Evolutionary conservation across 768 basidiomycete genomes (phyloP).

Genomic region (Tulasnella sp.): DNA sequence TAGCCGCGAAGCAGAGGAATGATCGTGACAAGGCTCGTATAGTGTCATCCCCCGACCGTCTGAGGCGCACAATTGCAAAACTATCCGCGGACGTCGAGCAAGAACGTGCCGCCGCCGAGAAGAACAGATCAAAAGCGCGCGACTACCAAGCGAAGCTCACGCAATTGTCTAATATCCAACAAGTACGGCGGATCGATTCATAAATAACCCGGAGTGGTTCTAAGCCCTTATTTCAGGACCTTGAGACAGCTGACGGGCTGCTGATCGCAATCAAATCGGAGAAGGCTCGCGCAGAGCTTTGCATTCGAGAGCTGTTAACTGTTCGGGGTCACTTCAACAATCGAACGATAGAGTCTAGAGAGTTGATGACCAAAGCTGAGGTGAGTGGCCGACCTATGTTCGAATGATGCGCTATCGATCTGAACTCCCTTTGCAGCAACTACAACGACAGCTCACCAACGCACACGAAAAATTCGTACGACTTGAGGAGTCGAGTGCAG

Average conservation of each 20-base stretch:
- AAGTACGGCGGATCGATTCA: slow-evolving; percentile 32
- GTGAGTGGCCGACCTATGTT: slow-evolving; percentile 28
- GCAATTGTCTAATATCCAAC: slow-evolving; percentile 61
- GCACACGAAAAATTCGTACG: slow-evolving; percentile 75
- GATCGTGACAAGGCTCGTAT: slow-evolving; percentile 58
- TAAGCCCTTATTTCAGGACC: slow-evolving; percentile 40
- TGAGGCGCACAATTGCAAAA: slow-evolving; percentile 67
- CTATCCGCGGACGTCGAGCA: slow-evolving; percentile 58
- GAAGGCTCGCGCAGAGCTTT: slow-evolving; percentile 44
- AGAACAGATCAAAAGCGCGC: slow-evolving; percentile 61
- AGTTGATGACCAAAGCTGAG: slow-evolving; percentile 56
- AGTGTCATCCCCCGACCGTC: slow-evolving; percentile 84
- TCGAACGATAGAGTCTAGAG: slow-evolving; percentile 63
- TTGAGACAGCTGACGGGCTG: slow-evolving; percentile 60
- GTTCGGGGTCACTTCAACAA: slow-evolving; percentile 57
- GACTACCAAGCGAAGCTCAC: slow-evolving; percentile 68
- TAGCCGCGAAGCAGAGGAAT: slow-evolving; percentile 49
- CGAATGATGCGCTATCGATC: not conserved
- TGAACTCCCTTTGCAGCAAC: slow-evolving; percentile 46
- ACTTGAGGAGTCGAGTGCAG: slow-evolving; percentile 67
- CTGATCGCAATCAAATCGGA: slow-evolving; percentile 66
- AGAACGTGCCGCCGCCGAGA: slow-evolving; percentile 54
- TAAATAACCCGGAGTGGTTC: not conserved
- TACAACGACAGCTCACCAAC: slow-evolving; percentile 67
- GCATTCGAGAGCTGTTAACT: slow-evolving; percentile 57